Percentiles rank a stretch among this genome's conserved stretches.
These are phyloP conservation scores for Theobroma cacao DNA, from an alignment of 345 rosid genomes.

Conservation along the genomic window DNA sequence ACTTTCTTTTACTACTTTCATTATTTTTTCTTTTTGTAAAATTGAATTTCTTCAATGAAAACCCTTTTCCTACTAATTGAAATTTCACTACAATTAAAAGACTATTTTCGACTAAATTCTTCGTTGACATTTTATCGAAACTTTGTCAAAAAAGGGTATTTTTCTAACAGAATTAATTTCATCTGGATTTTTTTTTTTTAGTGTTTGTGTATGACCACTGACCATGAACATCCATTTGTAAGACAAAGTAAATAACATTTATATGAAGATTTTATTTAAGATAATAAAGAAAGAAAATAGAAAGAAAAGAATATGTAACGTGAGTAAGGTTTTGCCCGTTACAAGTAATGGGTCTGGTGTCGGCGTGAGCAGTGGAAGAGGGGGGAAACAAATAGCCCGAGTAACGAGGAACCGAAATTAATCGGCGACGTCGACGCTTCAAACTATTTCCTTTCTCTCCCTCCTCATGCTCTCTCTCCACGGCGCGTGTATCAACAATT, in stretches of 20 bases:
- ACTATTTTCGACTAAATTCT: no score
- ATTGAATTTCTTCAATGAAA: neutral
- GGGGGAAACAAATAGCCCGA: slow-evolving; percentile 18
- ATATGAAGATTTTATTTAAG: no score
- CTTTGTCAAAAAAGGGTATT: no score
- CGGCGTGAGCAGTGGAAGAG: slow-evolving; percentile 1
- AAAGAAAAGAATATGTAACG: neutral
- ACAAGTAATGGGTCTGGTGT: neutral
- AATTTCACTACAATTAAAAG: no score
- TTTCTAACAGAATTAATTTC: no score
- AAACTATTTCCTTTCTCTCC: neutral
- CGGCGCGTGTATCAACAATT: neutral
- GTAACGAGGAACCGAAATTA: slow-evolving; percentile 29
- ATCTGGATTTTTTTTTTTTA: no score
- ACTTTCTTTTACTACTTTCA: neutral
- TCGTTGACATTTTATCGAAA: no score
- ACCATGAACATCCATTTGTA: no score
- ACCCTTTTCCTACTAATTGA: no score
- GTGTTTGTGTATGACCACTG: no score
- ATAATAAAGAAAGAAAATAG: neutral
- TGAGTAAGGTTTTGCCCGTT: neutral
- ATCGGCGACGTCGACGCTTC: slow-evolving; percentile 23
- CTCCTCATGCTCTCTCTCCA: neutral
- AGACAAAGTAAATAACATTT: no score
- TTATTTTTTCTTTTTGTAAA: neutral